Evolutionary conservation across 73 alveolate species (phyloP).

Genomic region (Stentor coeruleus): DNA sequence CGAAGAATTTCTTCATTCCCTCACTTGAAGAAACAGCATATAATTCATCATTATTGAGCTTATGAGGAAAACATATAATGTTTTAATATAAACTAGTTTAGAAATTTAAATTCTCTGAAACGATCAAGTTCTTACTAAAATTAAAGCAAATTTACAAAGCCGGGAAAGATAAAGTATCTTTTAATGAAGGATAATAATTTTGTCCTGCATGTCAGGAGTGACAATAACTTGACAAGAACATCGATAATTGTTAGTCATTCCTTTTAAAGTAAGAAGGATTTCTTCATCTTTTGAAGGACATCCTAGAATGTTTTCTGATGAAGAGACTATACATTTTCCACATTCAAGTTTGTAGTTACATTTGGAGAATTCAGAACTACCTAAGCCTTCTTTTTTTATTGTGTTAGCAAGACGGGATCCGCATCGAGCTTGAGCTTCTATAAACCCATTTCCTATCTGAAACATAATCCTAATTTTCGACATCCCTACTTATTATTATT

Average conservation of each 20-base stretch:
- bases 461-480: background rate
- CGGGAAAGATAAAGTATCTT: too few species aligned
- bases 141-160: too few species aligned
- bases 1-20: too few species aligned
- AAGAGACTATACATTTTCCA: background rate
- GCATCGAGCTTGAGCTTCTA: conserved; percentile 4
- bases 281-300: background rate
- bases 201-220: too few species aligned
- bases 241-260: background rate
- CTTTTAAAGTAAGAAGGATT: background rate
- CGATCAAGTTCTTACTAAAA: too few species aligned
- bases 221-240: conserved; percentile 10
- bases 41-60: too few species aligned
- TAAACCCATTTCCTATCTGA: background rate
- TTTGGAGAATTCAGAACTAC: background rate
- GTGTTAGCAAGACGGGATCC: background rate
- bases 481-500: too few species aligned
- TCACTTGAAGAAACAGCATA: too few species aligned
- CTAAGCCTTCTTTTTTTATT: background rate
- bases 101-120: too few species aligned
- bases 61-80: too few species aligned
- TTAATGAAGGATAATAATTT: too few species aligned
- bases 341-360: conserved; percentile 5
- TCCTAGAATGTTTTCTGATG: background rate
- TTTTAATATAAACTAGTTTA: too few species aligned